Conservation (phyloP, 805 yeast species). For the Candida quercuum region DNA sequence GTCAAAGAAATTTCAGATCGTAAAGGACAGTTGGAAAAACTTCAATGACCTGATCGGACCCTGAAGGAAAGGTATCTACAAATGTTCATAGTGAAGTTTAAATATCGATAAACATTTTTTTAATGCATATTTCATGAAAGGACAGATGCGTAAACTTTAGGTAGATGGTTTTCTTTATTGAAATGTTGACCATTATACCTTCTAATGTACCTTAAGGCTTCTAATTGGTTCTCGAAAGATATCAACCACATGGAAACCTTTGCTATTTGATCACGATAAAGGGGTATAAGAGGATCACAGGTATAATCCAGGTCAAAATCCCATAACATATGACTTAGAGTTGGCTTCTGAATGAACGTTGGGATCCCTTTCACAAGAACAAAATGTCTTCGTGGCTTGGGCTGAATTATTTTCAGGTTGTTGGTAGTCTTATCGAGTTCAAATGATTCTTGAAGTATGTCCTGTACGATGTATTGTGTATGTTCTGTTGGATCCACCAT, state of each 20-base stretch:
- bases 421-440: neutral
- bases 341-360: constrained; percentile 30
- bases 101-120: neutral
- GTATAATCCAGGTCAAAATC: constrained; percentile 38
- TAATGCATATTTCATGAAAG: neutral
- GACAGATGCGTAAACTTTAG: constrained; percentile 27
- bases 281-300: constrained; percentile 8
- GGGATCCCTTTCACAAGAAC: constrained; percentile 44
- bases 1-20: constrained; percentile 45
- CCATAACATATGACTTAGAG: constrained; percentile 38
- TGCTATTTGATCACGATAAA: constrained; percentile 9
- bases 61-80: too few species aligned
- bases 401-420: neutral
- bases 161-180: constrained; percentile 23
- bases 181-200: constrained; percentile 43
- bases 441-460: constrained; percentile 1
- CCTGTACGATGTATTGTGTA: neutral
- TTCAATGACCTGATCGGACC: constrained; percentile 22
- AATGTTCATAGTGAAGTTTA: neutral
- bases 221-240: constrained; percentile 37
- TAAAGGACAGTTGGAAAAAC: constrained; percentile 69
- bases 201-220: constrained; percentile 47
- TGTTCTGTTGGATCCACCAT: constrained; percentile 32
- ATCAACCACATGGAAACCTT: constrained; percentile 28
- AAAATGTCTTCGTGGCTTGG: constrained; percentile 22